Percentiles rank a stretch among this genome's conserved stretches.
These are phyloP conservation scores for Talaromyces ruber DNA, from an alignment of 495 filamentous ascomycete genomes.

Conservation along the genomic window DNA sequence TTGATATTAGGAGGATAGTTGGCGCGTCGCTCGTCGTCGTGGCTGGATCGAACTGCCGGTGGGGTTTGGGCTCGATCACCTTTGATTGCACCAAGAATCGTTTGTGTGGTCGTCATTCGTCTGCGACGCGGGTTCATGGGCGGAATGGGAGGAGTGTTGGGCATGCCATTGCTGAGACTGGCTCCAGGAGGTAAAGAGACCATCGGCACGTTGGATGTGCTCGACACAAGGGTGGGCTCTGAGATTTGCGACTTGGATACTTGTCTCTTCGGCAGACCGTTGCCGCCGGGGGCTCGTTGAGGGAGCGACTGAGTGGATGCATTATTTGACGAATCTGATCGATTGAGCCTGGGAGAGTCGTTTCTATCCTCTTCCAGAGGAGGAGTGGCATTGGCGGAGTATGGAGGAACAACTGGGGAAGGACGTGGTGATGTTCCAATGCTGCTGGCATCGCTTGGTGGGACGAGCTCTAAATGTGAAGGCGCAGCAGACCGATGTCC, in stretches of 20 bases:
- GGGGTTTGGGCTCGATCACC: conserved; percentile 22
- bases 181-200: conserved; percentile 50
- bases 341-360: conserved; percentile 14
- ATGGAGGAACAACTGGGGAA: conserved; percentile 42
- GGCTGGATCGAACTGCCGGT: conserved; percentile 16
- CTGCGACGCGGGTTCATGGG: conserved; percentile 64
- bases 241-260: conserved; percentile 73
- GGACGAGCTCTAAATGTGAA: conserved; percentile 32
- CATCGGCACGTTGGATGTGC: conserved; percentile 63
- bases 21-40: conserved; percentile 28
- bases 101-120: conserved; percentile 45
- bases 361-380: conserved; percentile 24
- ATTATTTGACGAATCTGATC: conserved; percentile 12
- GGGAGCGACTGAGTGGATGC: conserved; percentile 12
- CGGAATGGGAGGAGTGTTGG: conserved; percentile 48
- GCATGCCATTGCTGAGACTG: conserved; percentile 31
- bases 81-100: conserved; percentile 44
- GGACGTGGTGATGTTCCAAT: conserved; percentile 43
- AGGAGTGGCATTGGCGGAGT: conserved; percentile 49
- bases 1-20: background rate
- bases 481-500: conserved; percentile 10
- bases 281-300: conserved; percentile 22
- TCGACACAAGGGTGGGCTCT: conserved; percentile 72
- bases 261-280: conserved; percentile 46
- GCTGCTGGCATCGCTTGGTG: conserved; percentile 27